phyloP scores from a whole-genome alignment of 257 asterid species.

The Haberlea rhodopensis region DNA sequence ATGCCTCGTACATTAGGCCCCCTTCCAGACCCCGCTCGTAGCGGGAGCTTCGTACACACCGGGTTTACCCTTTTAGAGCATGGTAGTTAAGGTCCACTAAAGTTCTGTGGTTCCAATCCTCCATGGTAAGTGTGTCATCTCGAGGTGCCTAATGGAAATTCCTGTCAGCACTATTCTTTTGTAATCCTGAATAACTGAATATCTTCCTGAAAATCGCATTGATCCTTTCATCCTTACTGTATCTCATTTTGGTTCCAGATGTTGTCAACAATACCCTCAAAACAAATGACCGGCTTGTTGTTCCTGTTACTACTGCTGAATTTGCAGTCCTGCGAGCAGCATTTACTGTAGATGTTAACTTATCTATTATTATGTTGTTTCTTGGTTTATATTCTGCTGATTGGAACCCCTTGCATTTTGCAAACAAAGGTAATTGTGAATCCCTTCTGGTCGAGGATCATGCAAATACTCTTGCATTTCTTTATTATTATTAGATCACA shows the following conservation, averaged over 20 bases:
- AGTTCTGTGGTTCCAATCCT: slow-evolving; percentile 2
- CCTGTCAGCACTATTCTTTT: not conserved
- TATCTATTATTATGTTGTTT: slow-evolving; percentile 7
- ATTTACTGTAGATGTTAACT: slow-evolving; percentile 56
- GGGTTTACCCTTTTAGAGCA: too few species aligned
- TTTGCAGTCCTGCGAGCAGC: slow-evolving; percentile 88
- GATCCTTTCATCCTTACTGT: not conserved
- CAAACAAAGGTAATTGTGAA: not conserved
- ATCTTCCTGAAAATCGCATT: not conserved
- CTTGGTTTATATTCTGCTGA: slow-evolving; percentile 3
- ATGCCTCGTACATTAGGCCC: too few species aligned
- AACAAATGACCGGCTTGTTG: slow-evolving; percentile 66
- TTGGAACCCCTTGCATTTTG: not conserved
- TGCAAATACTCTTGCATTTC: slow-evolving; percentile 19
- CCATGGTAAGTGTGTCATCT: slow-evolving; percentile 4
- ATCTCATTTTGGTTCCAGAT: slow-evolving; percentile 44
- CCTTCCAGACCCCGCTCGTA: too few species aligned
- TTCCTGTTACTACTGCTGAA: slow-evolving; percentile 91
- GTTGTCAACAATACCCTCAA: slow-evolving; percentile 68
- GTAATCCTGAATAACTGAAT: slow-evolving; percentile 1
- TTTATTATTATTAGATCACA: slow-evolving; percentile 9
- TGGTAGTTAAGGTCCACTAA: not conserved
- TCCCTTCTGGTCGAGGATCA: not conserved
- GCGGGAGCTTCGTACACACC: too few species aligned
- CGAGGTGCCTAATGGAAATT: slow-evolving; percentile 2